Percentiles rank a stretch among this genome's conserved stretches.
phyloP scores from a whole-genome alignment of 805 yeast genomes.

The Helenozyma baotianmanensis region DNA sequence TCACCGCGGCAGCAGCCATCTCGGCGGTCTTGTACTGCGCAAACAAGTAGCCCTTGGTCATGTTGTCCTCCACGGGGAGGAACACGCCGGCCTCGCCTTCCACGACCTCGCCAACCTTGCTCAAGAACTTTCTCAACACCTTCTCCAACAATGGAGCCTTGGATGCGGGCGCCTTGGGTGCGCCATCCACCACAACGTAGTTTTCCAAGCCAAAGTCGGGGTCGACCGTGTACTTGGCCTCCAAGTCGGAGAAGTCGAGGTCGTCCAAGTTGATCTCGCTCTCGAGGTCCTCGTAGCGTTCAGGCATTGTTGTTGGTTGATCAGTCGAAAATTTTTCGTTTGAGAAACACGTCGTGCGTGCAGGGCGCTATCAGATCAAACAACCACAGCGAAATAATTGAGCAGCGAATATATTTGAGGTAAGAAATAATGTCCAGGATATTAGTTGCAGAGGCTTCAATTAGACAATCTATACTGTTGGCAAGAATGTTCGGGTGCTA shows the following conservation, averaged over 20 bases:
- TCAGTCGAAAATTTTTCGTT: conserved; percentile 7
- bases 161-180: conserved; percentile 89
- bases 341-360: too few relatives aligned
- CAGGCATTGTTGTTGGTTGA: conserved; percentile 9
- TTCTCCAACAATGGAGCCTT: conserved; percentile 80
- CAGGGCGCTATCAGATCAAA: too few relatives aligned
- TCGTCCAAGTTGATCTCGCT: conserved; percentile 42
- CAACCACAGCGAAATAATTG: too few relatives aligned
- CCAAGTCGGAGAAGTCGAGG: conserved; percentile 81
- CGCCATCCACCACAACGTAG: conserved; percentile 87
- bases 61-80: conserved; percentile 77
- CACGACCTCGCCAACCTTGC: conserved; percentile 69
- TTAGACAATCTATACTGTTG: too few relatives aligned
- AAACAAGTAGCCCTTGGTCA: conserved; percentile 81
- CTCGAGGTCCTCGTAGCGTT: conserved; percentile 30
- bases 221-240: conserved; percentile 59
- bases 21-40: conserved; percentile 70
- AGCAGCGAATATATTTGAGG: too few relatives aligned
- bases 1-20: conserved; percentile 74
- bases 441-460: too few relatives aligned
- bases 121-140: conserved; percentile 77
- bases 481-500: too few relatives aligned
- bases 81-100: conserved; percentile 59
- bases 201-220: conserved; percentile 63
- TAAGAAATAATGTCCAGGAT: too few relatives aligned